phyloP scores from a whole-genome alignment of 768 basidiomycete genomes.

The Lyophyllum decastes region DNA sequence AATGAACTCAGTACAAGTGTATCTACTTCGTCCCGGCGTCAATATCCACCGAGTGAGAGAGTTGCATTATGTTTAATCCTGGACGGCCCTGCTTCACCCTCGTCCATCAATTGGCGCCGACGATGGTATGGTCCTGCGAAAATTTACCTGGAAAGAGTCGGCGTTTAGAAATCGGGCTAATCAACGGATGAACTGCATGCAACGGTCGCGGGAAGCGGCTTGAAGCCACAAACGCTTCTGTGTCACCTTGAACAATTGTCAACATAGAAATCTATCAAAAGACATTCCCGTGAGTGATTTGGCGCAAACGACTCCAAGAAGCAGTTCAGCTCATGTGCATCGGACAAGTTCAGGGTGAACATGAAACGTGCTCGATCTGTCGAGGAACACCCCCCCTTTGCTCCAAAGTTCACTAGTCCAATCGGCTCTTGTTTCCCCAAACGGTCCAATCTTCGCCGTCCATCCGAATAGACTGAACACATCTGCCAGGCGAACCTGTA shows the following conservation, averaged over 20 bases:
- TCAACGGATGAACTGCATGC: background rate
- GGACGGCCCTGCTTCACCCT: background rate
- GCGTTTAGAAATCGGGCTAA: background rate
- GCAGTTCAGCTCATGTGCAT: background rate
- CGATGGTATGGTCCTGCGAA: background rate
- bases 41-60: background rate
- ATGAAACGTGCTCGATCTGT: background rate
- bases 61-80: background rate
- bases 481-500: background rate
- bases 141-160: background rate
- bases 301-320: background rate
- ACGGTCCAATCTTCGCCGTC: constrained; percentile 20
- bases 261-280: background rate
- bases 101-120: background rate
- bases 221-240: background rate
- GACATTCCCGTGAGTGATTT: background rate
- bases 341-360: background rate
- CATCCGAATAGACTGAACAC: background rate
- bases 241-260: background rate
- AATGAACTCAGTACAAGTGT: background rate
- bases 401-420: constrained; percentile 14
- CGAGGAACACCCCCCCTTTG: background rate
- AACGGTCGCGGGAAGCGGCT: background rate
- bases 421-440: constrained; percentile 22
- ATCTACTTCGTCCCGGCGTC: background rate